phyloP scores from a whole-genome alignment of 2,329 filamentous ascomycete genomes.

The Fusarium sp. region DNA sequence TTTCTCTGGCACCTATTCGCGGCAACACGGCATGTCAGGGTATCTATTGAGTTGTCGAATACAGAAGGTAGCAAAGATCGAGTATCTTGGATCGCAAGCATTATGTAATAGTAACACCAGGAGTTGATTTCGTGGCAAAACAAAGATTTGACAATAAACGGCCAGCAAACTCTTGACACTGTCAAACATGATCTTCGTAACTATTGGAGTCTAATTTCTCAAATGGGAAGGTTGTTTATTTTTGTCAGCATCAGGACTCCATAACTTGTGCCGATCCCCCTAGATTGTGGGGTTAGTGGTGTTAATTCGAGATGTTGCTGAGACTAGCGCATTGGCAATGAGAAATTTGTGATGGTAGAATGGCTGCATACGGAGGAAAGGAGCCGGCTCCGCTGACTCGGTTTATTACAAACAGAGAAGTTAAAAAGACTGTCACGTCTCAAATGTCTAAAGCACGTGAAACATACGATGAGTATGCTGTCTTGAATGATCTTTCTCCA shows the following conservation, averaged over 20 bases:
- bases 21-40: not conserved
- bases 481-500: not conserved
- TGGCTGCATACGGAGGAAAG: not conserved
- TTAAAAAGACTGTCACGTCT: not conserved
- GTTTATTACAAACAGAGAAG: not conserved
- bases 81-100: not conserved
- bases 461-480: accelerated
- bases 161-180: not conserved
- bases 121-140: not conserved
- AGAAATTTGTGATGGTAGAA: not conserved
- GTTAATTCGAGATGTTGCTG: not conserved
- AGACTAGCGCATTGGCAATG: not conserved
- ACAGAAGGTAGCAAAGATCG: not conserved
- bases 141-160: not conserved
- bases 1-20: accelerated
- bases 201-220: not conserved
- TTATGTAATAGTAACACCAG: not conserved
- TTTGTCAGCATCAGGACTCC: not conserved
- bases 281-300: not conserved
- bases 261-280: not conserved
- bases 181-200: not conserved
- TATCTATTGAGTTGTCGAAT: not conserved
- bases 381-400: not conserved
- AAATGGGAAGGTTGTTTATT: not conserved
- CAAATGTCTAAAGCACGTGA: not conserved